Evolutionary conservation across 345 rosid species (phyloP), one percentile per base, ranked within the genome.

Genomic region (Passiflora organensis): DNA sequence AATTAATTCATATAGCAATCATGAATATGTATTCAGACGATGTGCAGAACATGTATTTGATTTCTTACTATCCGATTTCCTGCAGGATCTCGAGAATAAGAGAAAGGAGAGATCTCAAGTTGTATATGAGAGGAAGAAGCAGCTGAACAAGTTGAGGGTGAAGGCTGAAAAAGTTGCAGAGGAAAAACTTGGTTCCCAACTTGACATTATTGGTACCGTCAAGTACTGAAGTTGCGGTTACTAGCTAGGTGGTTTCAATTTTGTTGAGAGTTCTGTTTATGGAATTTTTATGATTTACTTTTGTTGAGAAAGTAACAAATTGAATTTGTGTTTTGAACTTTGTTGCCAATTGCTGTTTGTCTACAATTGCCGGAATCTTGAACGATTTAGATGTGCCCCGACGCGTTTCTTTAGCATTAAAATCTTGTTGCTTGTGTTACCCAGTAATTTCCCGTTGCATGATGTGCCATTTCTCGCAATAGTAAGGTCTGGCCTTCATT

Each of bases 101-200:
- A 86, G 95, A 62, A 86, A 89, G 79, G 95, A 86, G 51, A 86
- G 73, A 66, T 50, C 89, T 50, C 81, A 80, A 68, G 63, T 77
- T 21, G 62, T 50, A 1, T 89, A 85, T 25, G 89, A 89, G 73
- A 76, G 85, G 69, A 89, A 77, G 81, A 89, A 89, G 81, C 89
- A 83, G 62, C 61, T 89, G 57, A 75, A 51, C 65, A 89, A 85
- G 55, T 83, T 89, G 43, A 79, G 85, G 76, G 73, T 67, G 17
- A 88, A 83, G 80, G 96, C 91, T n/a, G 91, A 85, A 80, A 81
- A 73, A 55, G 73, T 67, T 45, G 91, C 82, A 2, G 95, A 85
- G 51, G 95, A 83, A 70, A 85, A 85, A 66, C 91, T 89, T 38
- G 94, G 91, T 32, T 43, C 89, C 25, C 89, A 82, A 51, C 55